Percentiles rank a stretch among this genome's conserved stretches.
Conservation (phyloP, 164 flowering plant genomes). For the Piper longum region DNA sequence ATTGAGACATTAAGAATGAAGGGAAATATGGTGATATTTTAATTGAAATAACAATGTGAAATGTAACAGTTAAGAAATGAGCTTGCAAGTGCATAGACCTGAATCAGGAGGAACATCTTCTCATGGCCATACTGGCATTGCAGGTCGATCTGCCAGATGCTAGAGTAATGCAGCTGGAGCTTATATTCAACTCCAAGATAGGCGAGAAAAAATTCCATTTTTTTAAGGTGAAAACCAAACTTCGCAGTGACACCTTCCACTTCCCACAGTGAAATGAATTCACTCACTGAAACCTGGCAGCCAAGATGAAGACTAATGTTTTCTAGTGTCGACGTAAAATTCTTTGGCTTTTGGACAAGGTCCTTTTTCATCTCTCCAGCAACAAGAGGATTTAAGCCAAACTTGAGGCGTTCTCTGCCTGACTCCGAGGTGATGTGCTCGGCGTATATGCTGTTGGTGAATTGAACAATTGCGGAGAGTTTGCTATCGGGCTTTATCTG, state of each 20-base stretch:
- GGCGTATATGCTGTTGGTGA: constrained; percentile 20
- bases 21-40: too few relatives aligned
- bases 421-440: constrained; percentile 23
- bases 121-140: constrained; percentile 21
- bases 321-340: constrained; percentile 21
- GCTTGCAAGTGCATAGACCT: constrained; percentile 25
- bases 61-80: background rate
- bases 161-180: constrained; percentile 40
- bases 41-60: too few relatives aligned
- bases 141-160: constrained; percentile 56
- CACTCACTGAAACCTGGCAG: constrained; percentile 37
- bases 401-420: constrained; percentile 11
- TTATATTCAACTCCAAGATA: constrained; percentile 6
- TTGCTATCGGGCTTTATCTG: constrained; percentile 11
- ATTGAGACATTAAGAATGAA: background rate
- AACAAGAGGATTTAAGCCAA: constrained; percentile 26
- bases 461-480: constrained; percentile 52
- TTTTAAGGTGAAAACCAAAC: constrained; percentile 28
- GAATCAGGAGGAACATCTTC: constrained; percentile 46
- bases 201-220: constrained; percentile 13
- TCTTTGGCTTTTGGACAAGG: constrained; percentile 39
- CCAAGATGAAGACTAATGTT: constrained; percentile 36
- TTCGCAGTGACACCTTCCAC: constrained; percentile 19
- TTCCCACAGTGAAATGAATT: constrained; percentile 33
- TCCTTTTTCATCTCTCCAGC: constrained; percentile 29